These are phyloP conservation scores for Corymbia maculata DNA, from an alignment of 345 rosid genomes.

Conservation along the genomic window DNA sequence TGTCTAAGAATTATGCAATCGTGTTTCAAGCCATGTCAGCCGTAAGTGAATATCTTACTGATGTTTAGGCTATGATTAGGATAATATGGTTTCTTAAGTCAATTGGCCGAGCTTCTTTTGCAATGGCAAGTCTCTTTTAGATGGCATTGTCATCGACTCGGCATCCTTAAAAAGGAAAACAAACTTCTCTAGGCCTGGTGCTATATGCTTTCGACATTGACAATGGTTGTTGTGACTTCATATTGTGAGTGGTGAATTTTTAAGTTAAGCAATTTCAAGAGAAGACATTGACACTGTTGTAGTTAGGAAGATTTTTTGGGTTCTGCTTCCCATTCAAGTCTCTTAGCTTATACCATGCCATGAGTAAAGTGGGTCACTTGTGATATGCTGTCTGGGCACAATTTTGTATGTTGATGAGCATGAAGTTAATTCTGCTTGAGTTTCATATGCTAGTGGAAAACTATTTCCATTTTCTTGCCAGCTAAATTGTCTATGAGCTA, in stretches of 20 bases:
- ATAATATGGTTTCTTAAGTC: background rate
- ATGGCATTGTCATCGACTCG: background rate
- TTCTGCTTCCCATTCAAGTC: background rate
- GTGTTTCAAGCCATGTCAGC: conserved; percentile 5
- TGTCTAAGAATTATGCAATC: conserved; percentile 8
- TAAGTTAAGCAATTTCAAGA: background rate
- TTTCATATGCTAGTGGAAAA: background rate
- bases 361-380: background rate
- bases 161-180: background rate
- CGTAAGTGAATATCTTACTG: background rate
- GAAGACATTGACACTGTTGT: background rate
- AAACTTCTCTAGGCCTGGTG: background rate
- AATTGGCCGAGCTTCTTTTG: background rate
- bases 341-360: background rate
- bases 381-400: background rate
- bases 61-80: background rate
- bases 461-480: background rate
- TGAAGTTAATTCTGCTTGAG: background rate
- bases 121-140: background rate
- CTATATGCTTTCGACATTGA: background rate
- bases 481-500: background rate
- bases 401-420: background rate
- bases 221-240: background rate
- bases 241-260: background rate
- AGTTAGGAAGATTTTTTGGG: background rate